Evolutionary conservation across 2,329 filamentous ascomycete species (phyloP), one percentile per base, ranked within the genome.

Genomic region (Xylariomycetidae sp.): DNA sequence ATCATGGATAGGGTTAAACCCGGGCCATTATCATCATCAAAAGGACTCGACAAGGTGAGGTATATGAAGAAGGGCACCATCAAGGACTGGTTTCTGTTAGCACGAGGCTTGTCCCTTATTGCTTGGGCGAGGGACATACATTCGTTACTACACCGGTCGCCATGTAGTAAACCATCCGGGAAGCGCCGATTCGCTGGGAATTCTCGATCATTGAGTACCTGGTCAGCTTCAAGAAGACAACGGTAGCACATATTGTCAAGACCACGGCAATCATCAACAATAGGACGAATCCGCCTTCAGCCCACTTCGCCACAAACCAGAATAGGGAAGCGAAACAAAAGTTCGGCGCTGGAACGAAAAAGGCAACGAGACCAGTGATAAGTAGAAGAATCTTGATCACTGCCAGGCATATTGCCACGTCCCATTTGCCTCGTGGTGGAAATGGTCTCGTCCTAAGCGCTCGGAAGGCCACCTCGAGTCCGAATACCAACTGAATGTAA

Each of bases 141-240:
- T 70, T 76, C 34, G 69, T 77, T 30, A 74, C 56, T 34, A 77
- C 61, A 12, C 69, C 75, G 33, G 82, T 54, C 2, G 69, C 56
- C 42, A 83, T 62, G 51, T 81, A 85, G 53, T 82, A 85, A 9
- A 82, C 74, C 77, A 85, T 84, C 39, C 77, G 69, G 6, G 80
- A 84, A 4, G 81, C 80, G 20, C 75, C 67, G 37, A 78, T 69
- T 29, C 81, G 66, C 54, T 85, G 77, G 12, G 70, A 65, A 14
- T 69, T 62, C 25, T 79, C 75, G 31, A 84, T 67, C 12, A 66
- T 63, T 11, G 67, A 59, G 38, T 68, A 70, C 20, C 67, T 68
- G 44, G 70, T 70, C 16, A 86, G 61, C 40, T 72, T 74, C 25
- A 72, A 53, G 50, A 75, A 80, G 31, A 83, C 70, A 16, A 71